Evolutionary conservation across 108 stramenopile genomes (phyloP).

Genomic region (Schizochytrium sp.): DNA sequence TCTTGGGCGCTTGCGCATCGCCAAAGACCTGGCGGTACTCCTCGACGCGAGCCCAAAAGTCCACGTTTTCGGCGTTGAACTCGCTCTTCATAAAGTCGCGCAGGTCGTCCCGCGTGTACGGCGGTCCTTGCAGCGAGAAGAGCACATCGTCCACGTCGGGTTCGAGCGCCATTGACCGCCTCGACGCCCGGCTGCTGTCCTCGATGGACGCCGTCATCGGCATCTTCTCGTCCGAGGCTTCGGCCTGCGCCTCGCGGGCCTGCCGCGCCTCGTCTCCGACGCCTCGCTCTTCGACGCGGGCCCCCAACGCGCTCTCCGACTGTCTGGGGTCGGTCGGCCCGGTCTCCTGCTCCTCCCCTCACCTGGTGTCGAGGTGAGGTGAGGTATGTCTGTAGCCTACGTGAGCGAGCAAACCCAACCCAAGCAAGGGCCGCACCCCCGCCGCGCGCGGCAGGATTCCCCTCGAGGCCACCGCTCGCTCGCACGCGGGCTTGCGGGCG

Average conservation of each 20-base stretch:
- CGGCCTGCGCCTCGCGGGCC: not conserved
- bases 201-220: not conserved
- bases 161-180: not conserved
- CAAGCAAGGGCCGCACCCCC: no score
- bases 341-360: no score
- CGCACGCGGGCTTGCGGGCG: no score
- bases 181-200: not conserved
- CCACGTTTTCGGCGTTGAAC: not conserved
- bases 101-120: not conserved
- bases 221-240: not conserved
- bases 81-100: not conserved
- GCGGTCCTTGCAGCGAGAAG: not conserved
- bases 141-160: not conserved
- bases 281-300: no score
- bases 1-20: not conserved
- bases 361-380: no score
- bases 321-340: no score
- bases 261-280: no score
- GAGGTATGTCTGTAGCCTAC: no score
- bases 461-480: no score
- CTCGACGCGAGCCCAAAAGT: not conserved
- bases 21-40: not conserved
- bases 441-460: no score
- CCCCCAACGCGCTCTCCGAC: no score
- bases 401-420: no score